Conservation (phyloP, 768 basidiomycete species). For the Xerocomus potaroensis region DNA sequence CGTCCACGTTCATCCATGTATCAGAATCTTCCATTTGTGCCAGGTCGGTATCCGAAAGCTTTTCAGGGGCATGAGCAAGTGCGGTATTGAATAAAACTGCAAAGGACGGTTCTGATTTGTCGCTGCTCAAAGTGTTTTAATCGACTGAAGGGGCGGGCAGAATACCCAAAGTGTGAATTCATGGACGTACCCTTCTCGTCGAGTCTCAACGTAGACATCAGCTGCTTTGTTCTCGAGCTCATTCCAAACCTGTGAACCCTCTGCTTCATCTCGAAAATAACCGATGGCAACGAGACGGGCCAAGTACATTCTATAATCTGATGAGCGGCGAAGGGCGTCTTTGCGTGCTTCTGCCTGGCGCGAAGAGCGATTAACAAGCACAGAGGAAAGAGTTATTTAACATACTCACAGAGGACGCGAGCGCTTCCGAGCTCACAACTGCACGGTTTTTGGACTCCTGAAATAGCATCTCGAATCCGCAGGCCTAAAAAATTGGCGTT, state of each 20-base stretch:
- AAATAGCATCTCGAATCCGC: slow-evolving; percentile 96
- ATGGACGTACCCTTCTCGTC: slow-evolving; percentile 60
- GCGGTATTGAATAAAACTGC: slow-evolving; percentile 67
- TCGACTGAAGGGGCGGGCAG: too few relatives aligned
- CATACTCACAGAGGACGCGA: slow-evolving; percentile 48
- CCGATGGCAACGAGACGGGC: slow-evolving; percentile 56
- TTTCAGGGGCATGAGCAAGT: slow-evolving; percentile 40
- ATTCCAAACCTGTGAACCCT: slow-evolving; percentile 78
- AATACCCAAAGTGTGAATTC: neutral
- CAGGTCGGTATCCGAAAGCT: slow-evolving; percentile 12
- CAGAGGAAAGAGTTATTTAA: neutral
- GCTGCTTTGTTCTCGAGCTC: slow-evolving; percentile 68
- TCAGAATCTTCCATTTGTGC: slow-evolving; percentile 63
- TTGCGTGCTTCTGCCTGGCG: slow-evolving; percentile 58
- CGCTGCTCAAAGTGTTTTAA: too few relatives aligned
- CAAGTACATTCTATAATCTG: slow-evolving; percentile 70
- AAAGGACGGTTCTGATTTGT: slow-evolving; percentile 69
- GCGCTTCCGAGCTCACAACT: slow-evolving; percentile 36
- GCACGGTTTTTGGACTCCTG: slow-evolving; percentile 70
- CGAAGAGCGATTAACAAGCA: neutral
- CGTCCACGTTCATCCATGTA: slow-evolving; percentile 81
- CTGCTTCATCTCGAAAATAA: slow-evolving; percentile 75
- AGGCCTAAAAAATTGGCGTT: slow-evolving; percentile 50
- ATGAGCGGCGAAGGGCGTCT: slow-evolving; percentile 61
- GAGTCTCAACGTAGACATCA: slow-evolving; percentile 56